phyloP scores from a whole-genome alignment of 1,284 basidiomycete species.

The Ceratobasidium papillatum region DNA sequence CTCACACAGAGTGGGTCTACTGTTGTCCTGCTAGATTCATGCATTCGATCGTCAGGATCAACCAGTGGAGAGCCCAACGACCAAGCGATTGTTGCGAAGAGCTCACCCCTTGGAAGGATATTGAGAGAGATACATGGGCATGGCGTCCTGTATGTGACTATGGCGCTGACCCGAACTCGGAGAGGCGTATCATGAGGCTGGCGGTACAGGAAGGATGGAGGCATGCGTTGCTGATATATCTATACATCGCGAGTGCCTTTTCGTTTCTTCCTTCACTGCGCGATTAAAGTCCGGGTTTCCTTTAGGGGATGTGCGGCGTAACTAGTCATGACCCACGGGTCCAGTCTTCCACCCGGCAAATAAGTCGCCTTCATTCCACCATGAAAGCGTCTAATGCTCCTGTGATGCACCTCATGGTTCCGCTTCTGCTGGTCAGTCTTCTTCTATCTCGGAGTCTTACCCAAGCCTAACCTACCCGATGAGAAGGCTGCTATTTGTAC shows the following conservation, averaged over 20 bases:
- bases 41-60: background rate
- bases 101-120: background rate
- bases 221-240: too few species aligned
- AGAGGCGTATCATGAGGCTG: background rate
- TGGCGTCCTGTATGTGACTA: background rate
- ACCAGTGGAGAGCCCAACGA: background rate
- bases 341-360: conserved; percentile 3
- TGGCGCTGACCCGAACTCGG: background rate
- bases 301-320: conserved; percentile 10
- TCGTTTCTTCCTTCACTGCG: background rate
- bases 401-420: background rate
- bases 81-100: background rate
- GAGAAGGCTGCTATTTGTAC: conserved; percentile 9
- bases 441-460: background rate
- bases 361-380: background rate
- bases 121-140: background rate
- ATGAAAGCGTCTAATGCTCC: background rate
- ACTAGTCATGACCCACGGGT: conserved; percentile 3
- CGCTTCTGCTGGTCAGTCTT: background rate
- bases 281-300: background rate
- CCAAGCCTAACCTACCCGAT: background rate
- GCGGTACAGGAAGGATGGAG: background rate
- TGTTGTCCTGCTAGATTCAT: background rate
- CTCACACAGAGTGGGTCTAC: background rate
- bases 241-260: conserved; percentile 8